Percentiles rank a stretch among this genome's conserved stretches.
Evolutionary conservation across 257 asterid species (phyloP).

Genomic region (Solanum medicagineum): DNA sequence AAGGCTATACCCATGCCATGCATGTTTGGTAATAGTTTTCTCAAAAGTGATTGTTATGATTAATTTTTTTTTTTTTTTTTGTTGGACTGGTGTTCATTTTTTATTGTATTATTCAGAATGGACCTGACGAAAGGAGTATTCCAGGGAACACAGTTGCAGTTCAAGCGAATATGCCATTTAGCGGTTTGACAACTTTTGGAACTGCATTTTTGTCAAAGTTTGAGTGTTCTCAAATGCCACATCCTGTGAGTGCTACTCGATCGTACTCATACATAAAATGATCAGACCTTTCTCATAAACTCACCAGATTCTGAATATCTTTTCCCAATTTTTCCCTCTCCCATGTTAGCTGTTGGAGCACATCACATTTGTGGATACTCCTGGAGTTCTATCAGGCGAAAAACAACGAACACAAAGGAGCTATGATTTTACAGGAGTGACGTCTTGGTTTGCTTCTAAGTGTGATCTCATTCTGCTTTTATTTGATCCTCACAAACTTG

Average conservation of each 20-base stretch:
- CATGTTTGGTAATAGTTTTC: not conserved
- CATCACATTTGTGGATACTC: conserved; percentile 45
- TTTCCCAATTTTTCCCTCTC: not conserved
- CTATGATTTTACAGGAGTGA: conserved; percentile 45
- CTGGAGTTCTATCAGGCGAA: conserved; percentile 77
- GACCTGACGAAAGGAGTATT: conserved; percentile 90
- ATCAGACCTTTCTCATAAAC: not conserved
- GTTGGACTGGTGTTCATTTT: not conserved
- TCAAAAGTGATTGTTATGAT: not conserved
- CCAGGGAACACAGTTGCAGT: conserved; percentile 96
- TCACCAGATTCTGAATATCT: not conserved
- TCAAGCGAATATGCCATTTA: conserved; percentile 95
- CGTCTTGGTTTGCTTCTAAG: conserved; percentile 49
- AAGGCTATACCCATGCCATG: not conserved
- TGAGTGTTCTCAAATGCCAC: conserved; percentile 51
- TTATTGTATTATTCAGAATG: conserved; percentile 46
- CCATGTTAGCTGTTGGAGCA: conserved; percentile 34
- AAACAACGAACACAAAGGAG: conserved; percentile 44
- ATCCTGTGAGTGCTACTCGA: conserved; percentile 18
- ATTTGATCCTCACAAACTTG: conserved; percentile 50
- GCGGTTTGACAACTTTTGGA: conserved; percentile 80
- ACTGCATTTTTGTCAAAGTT: conserved; percentile 40
- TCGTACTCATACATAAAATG: not conserved
- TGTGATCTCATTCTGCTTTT: conserved; percentile 43
- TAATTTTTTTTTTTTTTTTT: not conserved